These are phyloP conservation scores for Fusarium fracticaudum DNA, from an alignment of 2,329 filamentous ascomycete species.

Conservation along the genomic window DNA sequence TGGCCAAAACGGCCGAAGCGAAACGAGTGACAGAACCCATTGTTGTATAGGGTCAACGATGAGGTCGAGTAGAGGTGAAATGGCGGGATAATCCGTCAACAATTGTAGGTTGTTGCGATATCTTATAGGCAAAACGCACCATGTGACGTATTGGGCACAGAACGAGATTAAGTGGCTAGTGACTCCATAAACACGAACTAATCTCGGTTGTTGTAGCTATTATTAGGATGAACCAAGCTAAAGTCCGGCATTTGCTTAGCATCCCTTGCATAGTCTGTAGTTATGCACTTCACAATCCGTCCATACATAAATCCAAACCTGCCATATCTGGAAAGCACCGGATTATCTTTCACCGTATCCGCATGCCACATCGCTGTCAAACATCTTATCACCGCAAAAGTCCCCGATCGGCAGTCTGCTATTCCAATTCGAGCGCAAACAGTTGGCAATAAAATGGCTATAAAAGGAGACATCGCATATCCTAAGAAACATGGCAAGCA, in stretches of 20 bases:
- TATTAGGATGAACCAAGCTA: neutral
- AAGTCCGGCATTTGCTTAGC: neutral
- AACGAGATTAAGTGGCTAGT: neutral
- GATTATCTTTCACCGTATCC: neutral
- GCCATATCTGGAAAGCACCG: neutral
- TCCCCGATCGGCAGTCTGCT: accelerated
- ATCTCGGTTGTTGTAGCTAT: neutral
- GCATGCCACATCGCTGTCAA: accelerated
- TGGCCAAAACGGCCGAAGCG: conserved; percentile 9
- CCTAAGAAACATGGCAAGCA: accelerated
- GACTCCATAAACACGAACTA: conserved; percentile 16
- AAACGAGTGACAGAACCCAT: conserved; percentile 3
- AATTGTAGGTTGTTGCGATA: neutral
- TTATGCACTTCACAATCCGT: neutral
- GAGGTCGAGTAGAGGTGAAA: neutral
- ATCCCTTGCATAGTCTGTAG: accelerated
- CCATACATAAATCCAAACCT: neutral
- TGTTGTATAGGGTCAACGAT: neutral
- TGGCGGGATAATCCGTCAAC: no score
- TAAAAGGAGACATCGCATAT: neutral
- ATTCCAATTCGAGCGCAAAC: neutral
- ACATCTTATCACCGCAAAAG: no score
- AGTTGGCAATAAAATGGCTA: accelerated
- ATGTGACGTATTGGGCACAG: neutral
- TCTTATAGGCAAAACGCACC: neutral